phyloP scores from a whole-genome alignment of 257 asterid species.

The Solanum infundibuliforme region DNA sequence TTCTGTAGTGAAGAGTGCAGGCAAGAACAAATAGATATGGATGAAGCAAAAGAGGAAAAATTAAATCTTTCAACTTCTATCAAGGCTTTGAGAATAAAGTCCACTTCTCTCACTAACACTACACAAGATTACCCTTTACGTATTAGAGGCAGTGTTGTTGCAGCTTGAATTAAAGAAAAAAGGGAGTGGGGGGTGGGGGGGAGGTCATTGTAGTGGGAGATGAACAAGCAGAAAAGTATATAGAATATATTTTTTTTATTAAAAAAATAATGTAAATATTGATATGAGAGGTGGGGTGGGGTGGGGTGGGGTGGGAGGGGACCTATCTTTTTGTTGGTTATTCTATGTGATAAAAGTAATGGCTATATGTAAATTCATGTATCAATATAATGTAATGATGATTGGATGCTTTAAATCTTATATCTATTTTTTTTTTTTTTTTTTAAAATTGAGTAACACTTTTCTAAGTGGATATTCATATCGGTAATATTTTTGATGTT shows the following conservation, averaged over 20 bases:
- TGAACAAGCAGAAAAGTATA: background rate
- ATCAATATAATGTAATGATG: no score
- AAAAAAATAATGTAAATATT: background rate
- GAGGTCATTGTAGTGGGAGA: background rate
- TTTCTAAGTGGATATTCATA: no score
- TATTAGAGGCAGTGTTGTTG: slow-evolving; percentile 47
- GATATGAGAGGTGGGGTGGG: background rate
- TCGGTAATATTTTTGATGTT: no score
- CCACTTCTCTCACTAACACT: slow-evolving; percentile 32
- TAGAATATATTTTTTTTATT: background rate
- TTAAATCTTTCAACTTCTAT: slow-evolving; percentile 16
- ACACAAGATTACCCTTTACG: slow-evolving; percentile 33
- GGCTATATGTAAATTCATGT: background rate
- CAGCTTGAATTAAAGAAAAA: slow-evolving; percentile 22
- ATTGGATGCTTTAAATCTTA: no score
- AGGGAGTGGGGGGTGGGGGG: accelerated
- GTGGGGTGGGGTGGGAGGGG: background rate
- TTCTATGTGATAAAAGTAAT: background rate
- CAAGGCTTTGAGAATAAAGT: slow-evolving; percentile 31
- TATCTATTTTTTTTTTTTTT: no score
- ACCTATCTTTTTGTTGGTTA: background rate
- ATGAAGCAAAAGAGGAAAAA: slow-evolving; percentile 28
- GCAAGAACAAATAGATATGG: slow-evolving; percentile 38
- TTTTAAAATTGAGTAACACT: no score
- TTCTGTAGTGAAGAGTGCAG: slow-evolving; percentile 44